A percentile compares a stretch with the other conserved stretches of the same genome.
phyloP scores from a whole-genome alignment of 495 filamentous ascomycete genomes.

The Hyaloscypha bicolor region DNA sequence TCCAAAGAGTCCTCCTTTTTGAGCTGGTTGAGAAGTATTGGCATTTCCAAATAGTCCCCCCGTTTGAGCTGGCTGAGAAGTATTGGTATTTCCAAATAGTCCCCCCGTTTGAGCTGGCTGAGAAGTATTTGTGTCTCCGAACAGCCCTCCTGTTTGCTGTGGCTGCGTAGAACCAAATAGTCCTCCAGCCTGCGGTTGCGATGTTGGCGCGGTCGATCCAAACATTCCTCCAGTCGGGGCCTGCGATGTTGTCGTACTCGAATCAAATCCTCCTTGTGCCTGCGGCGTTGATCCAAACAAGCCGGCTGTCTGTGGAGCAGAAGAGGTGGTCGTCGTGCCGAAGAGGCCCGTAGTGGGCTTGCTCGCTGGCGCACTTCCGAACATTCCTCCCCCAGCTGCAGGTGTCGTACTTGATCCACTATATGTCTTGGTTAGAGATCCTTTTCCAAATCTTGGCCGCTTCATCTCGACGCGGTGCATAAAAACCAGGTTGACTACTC shows the following conservation, averaged over 20 bases:
- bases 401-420: slow-evolving; percentile 34
- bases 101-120: slow-evolving; percentile 30
- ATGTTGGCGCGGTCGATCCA: slow-evolving; percentile 36
- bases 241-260: slow-evolving; percentile 41
- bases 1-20: slow-evolving; percentile 41
- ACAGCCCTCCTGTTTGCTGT: slow-evolving; percentile 34
- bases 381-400: slow-evolving; percentile 42
- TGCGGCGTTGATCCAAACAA: slow-evolving; percentile 41
- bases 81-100: slow-evolving; percentile 36
- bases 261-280: slow-evolving; percentile 41
- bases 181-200: slow-evolving; percentile 39
- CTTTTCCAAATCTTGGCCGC: background rate
- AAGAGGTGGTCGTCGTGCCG: slow-evolving; percentile 44
- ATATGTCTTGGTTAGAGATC: slow-evolving; percentile 6
- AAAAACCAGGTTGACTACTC: slow-evolving; percentile 35
- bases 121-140: slow-evolving; percentile 30
- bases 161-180: slow-evolving; percentile 41
- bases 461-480: background rate
- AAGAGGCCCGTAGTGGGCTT: slow-evolving; percentile 48
- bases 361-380: slow-evolving; percentile 38
- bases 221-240: slow-evolving; percentile 39
- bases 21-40: slow-evolving; percentile 16
- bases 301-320: slow-evolving; percentile 34
- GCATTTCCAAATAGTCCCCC: slow-evolving; percentile 37
- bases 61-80: slow-evolving; percentile 25